Evolutionary conservation across 1,284 basidiomycete species (phyloP).

Genomic region (Malassezia psittaci): DNA sequence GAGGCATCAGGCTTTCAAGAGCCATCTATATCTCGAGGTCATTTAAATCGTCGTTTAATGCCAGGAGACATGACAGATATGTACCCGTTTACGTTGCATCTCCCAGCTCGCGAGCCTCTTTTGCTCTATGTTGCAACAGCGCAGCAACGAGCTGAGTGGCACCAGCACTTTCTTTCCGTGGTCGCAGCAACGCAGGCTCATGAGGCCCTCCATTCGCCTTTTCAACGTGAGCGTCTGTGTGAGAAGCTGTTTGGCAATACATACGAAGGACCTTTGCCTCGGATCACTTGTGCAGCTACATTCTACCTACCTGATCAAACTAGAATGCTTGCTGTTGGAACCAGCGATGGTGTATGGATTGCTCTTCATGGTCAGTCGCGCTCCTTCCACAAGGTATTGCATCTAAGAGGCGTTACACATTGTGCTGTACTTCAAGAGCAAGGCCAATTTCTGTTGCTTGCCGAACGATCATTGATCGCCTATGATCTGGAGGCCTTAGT

Average conservation of each 20-base stretch:
- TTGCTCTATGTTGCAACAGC: conserved; percentile 74
- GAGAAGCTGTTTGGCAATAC: neutral
- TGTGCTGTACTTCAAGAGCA: conserved; percentile 90
- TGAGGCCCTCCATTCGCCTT: neutral
- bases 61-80: conserved; percentile 31
- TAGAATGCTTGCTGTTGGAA: conserved; percentile 78
- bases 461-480: conserved; percentile 61
- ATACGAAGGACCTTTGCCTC: conserved; percentile 29
- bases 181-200: neutral
- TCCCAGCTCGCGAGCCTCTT: conserved; percentile 32
- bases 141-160: conserved; percentile 72
- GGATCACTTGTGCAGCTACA: conserved; percentile 84
- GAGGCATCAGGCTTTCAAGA: conserved; percentile 34
- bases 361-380: conserved; percentile 76
- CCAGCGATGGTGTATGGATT: conserved; percentile 92
- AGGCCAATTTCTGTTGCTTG: conserved; percentile 85
- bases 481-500: conserved; percentile 93
- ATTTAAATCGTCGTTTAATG: conserved; percentile 37
- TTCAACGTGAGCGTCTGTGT: neutral
- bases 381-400: conserved; percentile 77
- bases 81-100: conserved; percentile 39
- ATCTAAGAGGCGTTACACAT: conserved; percentile 79
- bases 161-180: conserved; percentile 54
- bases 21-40: conserved; percentile 31
- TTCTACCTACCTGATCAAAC: conserved; percentile 64